These are phyloP conservation scores for Gossypium thurberi DNA, from an alignment of 345 rosid genomes.

Conservation along the genomic window DNA sequence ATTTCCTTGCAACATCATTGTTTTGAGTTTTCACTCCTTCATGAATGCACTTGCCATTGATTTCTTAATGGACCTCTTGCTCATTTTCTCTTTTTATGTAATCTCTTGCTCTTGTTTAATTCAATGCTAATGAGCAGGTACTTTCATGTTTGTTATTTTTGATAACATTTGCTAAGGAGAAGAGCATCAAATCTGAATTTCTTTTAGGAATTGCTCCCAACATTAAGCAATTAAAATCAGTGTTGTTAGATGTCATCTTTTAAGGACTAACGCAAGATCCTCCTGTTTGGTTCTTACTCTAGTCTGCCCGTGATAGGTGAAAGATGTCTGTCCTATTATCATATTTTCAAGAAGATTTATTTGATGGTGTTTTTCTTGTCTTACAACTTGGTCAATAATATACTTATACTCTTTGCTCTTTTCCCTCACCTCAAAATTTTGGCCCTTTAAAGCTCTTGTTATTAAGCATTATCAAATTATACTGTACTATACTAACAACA, in stretches of 20 bases:
- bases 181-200: background rate
- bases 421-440: background rate
- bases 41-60: background rate
- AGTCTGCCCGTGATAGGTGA: background rate
- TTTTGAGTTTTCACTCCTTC: slow-evolving; percentile 5
- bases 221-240: background rate
- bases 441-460: background rate
- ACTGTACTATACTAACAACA: slow-evolving; percentile 13
- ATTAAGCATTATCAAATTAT: background rate
- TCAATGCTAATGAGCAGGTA: slow-evolving; percentile 1
- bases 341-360: background rate
- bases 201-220: background rate
- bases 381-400: background rate
- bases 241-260: background rate
- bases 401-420: background rate
- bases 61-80: background rate
- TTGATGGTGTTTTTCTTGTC: background rate
- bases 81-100: background rate
- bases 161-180: background rate
- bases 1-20: background rate
- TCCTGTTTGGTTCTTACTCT: background rate
- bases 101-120: background rate
- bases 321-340: background rate
- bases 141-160: background rate
- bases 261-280: background rate